Evolutionary conservation across 352 stramenopile species (phyloP).

Genomic region (Globisporangium spinosum): DNA sequence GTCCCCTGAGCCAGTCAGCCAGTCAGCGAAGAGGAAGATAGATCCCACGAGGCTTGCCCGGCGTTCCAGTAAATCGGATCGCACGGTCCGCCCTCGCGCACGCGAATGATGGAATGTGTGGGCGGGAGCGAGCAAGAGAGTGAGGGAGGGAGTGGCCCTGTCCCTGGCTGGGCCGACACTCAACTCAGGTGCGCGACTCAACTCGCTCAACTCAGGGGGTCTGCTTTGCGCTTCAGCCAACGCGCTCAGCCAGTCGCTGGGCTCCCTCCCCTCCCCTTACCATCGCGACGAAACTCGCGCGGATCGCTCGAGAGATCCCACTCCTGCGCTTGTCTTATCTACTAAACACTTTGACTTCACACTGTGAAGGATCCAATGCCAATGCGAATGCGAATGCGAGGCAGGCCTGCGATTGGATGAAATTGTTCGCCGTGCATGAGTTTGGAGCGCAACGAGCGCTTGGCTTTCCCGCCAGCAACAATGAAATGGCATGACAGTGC

Average conservation of each 20-base stretch:
- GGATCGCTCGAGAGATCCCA: neutral
- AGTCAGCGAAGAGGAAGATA: neutral
- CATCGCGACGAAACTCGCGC: neutral
- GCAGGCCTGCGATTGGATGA: too few relatives aligned
- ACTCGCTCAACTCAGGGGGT: neutral
- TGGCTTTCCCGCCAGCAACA: too few relatives aligned
- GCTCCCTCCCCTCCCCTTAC: neutral
- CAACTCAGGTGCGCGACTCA: neutral
- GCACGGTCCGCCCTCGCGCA: neutral
- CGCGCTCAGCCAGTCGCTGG: neutral
- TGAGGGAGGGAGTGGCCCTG: neutral
- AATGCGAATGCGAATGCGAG: too few relatives aligned
- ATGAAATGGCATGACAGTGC: too few relatives aligned
- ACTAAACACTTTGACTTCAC: neutral
- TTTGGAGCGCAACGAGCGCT: too few relatives aligned
- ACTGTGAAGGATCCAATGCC: neutral
- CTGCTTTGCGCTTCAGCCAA: neutral
- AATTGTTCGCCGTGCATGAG: too few relatives aligned
- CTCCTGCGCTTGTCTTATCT: neutral
- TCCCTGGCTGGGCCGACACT: neutral
- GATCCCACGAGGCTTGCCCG: neutral
- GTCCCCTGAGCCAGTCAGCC: neutral
- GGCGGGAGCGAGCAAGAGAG: neutral
- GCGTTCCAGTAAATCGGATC: neutral
- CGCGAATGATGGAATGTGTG: neutral